A percentile compares a stretch with the other conserved stretches of the same genome.
Conservation (phyloP, 306 rosid species). For the Dalbergia oliveri region DNA sequence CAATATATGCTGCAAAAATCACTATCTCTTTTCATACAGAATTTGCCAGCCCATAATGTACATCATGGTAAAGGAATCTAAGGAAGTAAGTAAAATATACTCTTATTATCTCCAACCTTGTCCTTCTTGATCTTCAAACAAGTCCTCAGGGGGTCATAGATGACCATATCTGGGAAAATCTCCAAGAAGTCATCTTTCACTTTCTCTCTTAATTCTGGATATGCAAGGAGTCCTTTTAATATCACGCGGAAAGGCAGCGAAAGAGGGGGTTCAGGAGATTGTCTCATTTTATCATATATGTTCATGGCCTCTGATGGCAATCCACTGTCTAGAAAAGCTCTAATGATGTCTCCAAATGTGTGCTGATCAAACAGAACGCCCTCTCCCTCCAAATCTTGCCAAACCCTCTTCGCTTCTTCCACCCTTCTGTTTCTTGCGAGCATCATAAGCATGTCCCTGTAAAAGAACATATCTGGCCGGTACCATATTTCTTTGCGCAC, state of each 20-base stretch:
- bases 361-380: slow-evolving; percentile 89
- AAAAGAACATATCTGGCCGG: slow-evolving; percentile 94
- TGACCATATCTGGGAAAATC: slow-evolving; percentile 84
- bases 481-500: slow-evolving; percentile 97
- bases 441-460: slow-evolving; percentile 93
- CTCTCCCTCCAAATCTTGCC: slow-evolving; percentile 82
- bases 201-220: slow-evolving; percentile 84
- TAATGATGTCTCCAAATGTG: slow-evolving; percentile 87
- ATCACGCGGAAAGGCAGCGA: slow-evolving; percentile 89
- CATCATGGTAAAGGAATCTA: background rate
- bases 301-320: slow-evolving; percentile 81
- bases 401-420: slow-evolving; percentile 78
- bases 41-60: slow-evolving; percentile 7
- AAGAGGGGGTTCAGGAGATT: slow-evolving; percentile 84
- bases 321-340: slow-evolving; percentile 75
- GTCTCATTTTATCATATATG: slow-evolving; percentile 83
- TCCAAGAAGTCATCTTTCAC: slow-evolving; percentile 84
- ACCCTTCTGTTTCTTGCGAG: slow-evolving; percentile 82
- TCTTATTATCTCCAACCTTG: slow-evolving; percentile 47
- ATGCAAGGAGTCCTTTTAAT: slow-evolving; percentile 86
- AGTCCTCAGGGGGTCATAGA: slow-evolving; percentile 96
- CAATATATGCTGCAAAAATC: slow-evolving; percentile 24
- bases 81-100: background rate
- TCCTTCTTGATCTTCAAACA: slow-evolving; percentile 70
- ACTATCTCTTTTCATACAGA: background rate